A percentile compares a stretch with the other conserved stretches of the same genome.
Evolutionary conservation across 2,329 filamentous ascomycete genomes (phyloP).

Genomic region (Penicillium sp.): DNA sequence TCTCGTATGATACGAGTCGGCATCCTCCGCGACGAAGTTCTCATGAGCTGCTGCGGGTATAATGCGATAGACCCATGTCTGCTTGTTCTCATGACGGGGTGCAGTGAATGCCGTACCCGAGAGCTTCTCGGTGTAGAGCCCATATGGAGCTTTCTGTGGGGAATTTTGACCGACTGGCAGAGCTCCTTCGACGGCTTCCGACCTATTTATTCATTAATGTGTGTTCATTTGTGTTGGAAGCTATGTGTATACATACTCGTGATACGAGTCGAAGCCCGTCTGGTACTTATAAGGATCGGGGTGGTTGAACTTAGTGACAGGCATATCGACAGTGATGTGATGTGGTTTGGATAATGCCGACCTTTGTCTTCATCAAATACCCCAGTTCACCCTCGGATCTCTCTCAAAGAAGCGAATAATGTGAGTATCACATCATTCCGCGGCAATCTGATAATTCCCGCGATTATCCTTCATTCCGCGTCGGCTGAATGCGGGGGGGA

Average conservation of each 20-base stretch:
- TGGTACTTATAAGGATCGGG: slow-evolving; percentile 73
- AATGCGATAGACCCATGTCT: slow-evolving; percentile 72
- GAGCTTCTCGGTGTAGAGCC: slow-evolving; percentile 79
- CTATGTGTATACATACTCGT: slow-evolving; percentile 61
- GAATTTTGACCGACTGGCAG: slow-evolving; percentile 76
- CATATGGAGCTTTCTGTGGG: slow-evolving; percentile 74
- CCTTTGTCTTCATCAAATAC: neutral
- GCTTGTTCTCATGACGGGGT: slow-evolving; percentile 66
- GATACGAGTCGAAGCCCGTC: slow-evolving; percentile 73
- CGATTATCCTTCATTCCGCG: slow-evolving; percentile 23
- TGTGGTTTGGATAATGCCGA: neutral
- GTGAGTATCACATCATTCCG: neutral
- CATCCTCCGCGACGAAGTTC: slow-evolving; percentile 48
- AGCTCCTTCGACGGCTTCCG: slow-evolving; percentile 72
- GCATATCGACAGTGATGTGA: slow-evolving; percentile 51
- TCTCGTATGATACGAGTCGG: slow-evolving; percentile 48
- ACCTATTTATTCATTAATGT: slow-evolving; percentile 48
- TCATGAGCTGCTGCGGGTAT: slow-evolving; percentile 63
- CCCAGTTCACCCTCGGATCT: neutral
- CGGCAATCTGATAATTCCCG: slow-evolving; percentile 5
- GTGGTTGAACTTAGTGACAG: slow-evolving; percentile 61
- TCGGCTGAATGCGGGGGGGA: slow-evolving; percentile 22
- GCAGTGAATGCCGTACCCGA: slow-evolving; percentile 72
- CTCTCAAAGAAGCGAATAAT: neutral
- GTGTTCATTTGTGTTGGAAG: neutral